Conservation (phyloP, 2,329 filamentous ascomycete species). For the Paecilomyces dactylethromorphus region DNA sequence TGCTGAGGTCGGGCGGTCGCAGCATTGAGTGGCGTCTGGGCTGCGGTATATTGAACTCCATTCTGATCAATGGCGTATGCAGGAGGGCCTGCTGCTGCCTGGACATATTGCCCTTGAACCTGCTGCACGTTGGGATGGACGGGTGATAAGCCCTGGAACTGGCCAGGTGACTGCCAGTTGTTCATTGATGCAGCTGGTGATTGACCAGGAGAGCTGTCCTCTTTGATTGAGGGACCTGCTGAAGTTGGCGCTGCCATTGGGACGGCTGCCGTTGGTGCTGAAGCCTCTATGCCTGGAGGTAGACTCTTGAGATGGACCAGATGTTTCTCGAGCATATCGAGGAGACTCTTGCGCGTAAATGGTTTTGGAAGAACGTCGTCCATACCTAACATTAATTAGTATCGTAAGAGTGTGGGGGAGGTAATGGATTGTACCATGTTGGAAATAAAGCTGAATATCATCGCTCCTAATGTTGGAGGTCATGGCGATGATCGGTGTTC, state of each 20-base stretch:
- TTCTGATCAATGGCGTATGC: slow-evolving; percentile 34
- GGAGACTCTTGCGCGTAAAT: slow-evolving; percentile 82
- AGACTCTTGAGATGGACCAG: slow-evolving; percentile 74
- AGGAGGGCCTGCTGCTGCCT: slow-evolving; percentile 30
- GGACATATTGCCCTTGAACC: slow-evolving; percentile 37
- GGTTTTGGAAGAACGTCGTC: slow-evolving; percentile 96
- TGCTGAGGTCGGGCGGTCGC: slow-evolving; percentile 35
- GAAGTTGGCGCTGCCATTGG: slow-evolving; percentile 45
- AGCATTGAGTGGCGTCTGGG: slow-evolving; percentile 28
- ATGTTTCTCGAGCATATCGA: slow-evolving; percentile 82
- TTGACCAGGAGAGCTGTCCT: slow-evolving; percentile 57
- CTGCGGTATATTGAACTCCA: slow-evolving; percentile 32
- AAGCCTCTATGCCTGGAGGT: slow-evolving; percentile 48
- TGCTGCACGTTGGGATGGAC: slow-evolving; percentile 42
- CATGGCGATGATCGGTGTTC: slow-evolving; percentile 91
- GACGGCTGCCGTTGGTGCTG: slow-evolving; percentile 27
- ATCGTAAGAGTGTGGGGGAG: slow-evolving; percentile 4
- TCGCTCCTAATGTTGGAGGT: slow-evolving; percentile 96
- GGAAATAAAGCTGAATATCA: slow-evolving; percentile 95
- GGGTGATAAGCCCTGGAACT: slow-evolving; percentile 52
- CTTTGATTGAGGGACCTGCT: slow-evolving; percentile 52
- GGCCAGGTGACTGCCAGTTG: slow-evolving; percentile 59
- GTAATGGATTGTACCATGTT: slow-evolving; percentile 63
- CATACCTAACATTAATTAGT: slow-evolving; percentile 62
- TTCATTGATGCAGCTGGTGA: slow-evolving; percentile 53